Percentiles rank a stretch among this genome's conserved stretches.
phyloP scores from a whole-genome alignment of 1,284 basidiomycete genomes.

The Gymnopus androsaceus region DNA sequence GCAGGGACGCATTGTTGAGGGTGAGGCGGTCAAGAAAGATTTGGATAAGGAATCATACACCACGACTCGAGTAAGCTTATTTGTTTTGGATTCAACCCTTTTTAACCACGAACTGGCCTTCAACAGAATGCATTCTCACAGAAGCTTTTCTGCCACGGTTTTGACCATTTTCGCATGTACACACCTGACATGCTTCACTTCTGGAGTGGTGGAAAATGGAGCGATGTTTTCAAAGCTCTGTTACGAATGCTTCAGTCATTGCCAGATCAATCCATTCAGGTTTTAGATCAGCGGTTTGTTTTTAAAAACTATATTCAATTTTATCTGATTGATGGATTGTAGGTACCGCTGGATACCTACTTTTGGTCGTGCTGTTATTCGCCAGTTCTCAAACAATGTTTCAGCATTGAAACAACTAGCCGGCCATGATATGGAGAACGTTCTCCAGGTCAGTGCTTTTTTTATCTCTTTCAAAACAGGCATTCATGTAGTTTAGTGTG shows the following conservation, averaged over 20 bases:
- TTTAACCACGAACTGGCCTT: not conserved
- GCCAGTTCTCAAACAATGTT: slow-evolving; percentile 18
- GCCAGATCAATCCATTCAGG: not conserved
- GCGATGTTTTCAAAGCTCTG: slow-evolving; percentile 26
- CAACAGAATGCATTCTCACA: slow-evolving; percentile 11
- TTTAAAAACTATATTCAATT: too few relatives aligned
- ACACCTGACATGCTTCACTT: slow-evolving; percentile 4
- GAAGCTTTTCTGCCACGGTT: slow-evolving; percentile 15
- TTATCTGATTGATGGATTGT: too few relatives aligned
- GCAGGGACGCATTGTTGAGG: too few relatives aligned
- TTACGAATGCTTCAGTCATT: slow-evolving; percentile 23
- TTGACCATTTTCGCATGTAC: slow-evolving; percentile 18
- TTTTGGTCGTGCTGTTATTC: slow-evolving; percentile 23
- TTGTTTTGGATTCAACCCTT: not conserved
- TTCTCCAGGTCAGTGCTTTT: slow-evolving; percentile 20
- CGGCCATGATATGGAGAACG: slow-evolving; percentile 26
- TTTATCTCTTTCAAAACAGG: not conserved
- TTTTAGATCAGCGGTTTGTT: slow-evolving; percentile 16
- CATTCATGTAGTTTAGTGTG: slow-evolving; percentile 20
- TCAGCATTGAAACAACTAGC: slow-evolving; percentile 24
- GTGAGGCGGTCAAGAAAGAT: too few relatives aligned
- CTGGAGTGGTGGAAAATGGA: slow-evolving; percentile 30
- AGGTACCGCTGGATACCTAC: slow-evolving; percentile 11
- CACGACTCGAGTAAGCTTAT: slow-evolving; percentile 14
- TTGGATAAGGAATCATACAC: too few relatives aligned